Base-by-base conservation (phyloP, 2,329 filamentous ascomycete species). In the Aspergillus costaricaensis region DNA sequence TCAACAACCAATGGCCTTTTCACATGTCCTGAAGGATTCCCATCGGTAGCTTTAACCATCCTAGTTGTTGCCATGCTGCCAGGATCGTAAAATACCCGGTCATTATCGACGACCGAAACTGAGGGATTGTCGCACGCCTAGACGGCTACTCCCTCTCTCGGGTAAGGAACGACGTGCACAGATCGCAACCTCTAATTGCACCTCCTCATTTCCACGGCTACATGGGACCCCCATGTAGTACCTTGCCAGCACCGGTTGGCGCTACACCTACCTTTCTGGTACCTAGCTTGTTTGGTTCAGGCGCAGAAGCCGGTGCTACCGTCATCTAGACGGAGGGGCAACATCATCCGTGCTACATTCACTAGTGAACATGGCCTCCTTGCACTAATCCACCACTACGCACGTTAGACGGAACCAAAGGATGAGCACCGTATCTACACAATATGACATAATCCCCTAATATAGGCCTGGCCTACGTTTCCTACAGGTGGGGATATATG, bases 91-190 rank as follows among this genome's bases (percentile, higher is more conserved):
- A 19, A 19, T 15, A 49, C 23, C 47, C 25, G 25, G 25, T 7
- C 44, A 48, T 48, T 12, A 44, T 44, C 41, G 19, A 30, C 30
- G 8, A n/a, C 44, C 23, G 21, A 23, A 27, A 14, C 15, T 15
- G 44, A 48, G 17, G 47, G 47, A 50, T 50, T 50, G 25, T 50
- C 25, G 15, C 14, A 50, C 47, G 47, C 47, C 47, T 49, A 49
- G 47, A n/a, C 47, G 47, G 47, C 25, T 50, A 12, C 25, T 50
- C 47, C 47, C 25, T 50, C 47, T 25, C 47, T 50, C 47, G 47
- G 47, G 47, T 32, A 50, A 50, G 47, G 47, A 50, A 50, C 47
- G 25, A 50, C 47, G 47, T 50, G 47, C 47, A 50, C 47, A 50
- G 47, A 50, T 50, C 25, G 47, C 47, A 32, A 50, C 25, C 47